These are phyloP conservation scores for Platanthera guangdongensis DNA, from an alignment of 106 monocot genomes.

Conservation along the genomic window DNA sequence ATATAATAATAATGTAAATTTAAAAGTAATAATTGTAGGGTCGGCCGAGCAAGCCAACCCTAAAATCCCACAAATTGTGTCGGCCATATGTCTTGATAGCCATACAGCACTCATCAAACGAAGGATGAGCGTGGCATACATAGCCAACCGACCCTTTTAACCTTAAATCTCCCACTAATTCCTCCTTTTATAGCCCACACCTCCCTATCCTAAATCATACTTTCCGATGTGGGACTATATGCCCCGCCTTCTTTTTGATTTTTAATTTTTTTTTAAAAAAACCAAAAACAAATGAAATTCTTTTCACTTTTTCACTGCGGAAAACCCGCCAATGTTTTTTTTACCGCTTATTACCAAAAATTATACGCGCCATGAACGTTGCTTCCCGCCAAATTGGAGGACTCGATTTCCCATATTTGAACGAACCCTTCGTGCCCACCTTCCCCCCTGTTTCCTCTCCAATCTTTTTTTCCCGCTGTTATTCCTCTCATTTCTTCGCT, in stretches of 20 bases:
- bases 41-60: constrained; percentile 98
- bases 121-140: constrained; percentile 77
- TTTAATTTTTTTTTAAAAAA: not conserved
- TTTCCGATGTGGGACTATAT: not conserved
- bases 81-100: constrained; percentile 99
- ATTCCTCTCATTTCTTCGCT: not conserved
- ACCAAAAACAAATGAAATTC: not conserved
- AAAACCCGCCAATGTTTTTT: not conserved
- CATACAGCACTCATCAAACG: constrained; percentile 78
- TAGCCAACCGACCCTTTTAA: constrained; percentile 99
- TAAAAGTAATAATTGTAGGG: constrained; percentile 26
- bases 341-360: not conserved
- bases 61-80: constrained; percentile 73
- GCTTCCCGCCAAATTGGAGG: not conserved
- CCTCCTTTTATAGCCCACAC: not conserved
- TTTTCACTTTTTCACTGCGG: not conserved
- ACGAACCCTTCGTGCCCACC: not conserved
- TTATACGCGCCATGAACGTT: not conserved
- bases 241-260: not conserved
- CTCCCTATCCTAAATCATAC: not conserved
- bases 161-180: not conserved
- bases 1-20: not conserved
- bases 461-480: not conserved
- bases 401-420: not conserved
- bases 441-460: not conserved